Base-by-base conservation (phyloP, 768 basidiomycete genomes). In the Chiua virens region DNA sequence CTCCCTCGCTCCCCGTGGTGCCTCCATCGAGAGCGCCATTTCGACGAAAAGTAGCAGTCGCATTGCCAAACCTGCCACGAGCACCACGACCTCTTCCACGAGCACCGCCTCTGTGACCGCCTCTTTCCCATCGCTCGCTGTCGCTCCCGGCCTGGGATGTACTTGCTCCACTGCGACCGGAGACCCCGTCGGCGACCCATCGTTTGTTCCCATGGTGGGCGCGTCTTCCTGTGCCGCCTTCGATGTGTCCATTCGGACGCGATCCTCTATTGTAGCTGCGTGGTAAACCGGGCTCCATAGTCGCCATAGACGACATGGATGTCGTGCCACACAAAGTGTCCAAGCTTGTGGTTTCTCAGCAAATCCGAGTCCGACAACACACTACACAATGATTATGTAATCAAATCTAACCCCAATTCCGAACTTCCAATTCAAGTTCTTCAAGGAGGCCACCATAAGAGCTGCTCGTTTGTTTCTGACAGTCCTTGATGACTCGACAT, bases 101-200 rank as follows among this genome's bases (percentile, higher is more conserved):
- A 17, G 79, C 69, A 22, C 79, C 71, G 10, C 82, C 81, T 56
- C 78, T 73, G 63, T 75, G 72, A 6, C 79, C 80, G 5, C 83
- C 84, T 41, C 85, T 75, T 45, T 87, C 86, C 82, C 85, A 80
- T 40, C 80, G 73, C 47, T 83, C 83, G 22, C 62, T 60, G 56
- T 86, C 82, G 17, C 61, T 61, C 18, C 62, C 62, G 54, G 72
- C 64, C 42, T 70, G 67, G 8, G 74, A 68, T 4, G 71, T 72
- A 40, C 60, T 71, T 47, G 63, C 56, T 22, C 70, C 61, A 44
- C 63, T 70, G 52, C 72, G 66, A 28, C 71, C 69, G 23, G 54
- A 38, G 47, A 64, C 63, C 42, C 65, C 67, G 41, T 71, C 70
- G 8, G 82, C 75, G 10, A 79, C 72, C 85, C 85, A 86, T 51